Base-by-base conservation (phyloP, 2,329 filamentous ascomycete genomes). In the Alternaria sp. region DNA sequence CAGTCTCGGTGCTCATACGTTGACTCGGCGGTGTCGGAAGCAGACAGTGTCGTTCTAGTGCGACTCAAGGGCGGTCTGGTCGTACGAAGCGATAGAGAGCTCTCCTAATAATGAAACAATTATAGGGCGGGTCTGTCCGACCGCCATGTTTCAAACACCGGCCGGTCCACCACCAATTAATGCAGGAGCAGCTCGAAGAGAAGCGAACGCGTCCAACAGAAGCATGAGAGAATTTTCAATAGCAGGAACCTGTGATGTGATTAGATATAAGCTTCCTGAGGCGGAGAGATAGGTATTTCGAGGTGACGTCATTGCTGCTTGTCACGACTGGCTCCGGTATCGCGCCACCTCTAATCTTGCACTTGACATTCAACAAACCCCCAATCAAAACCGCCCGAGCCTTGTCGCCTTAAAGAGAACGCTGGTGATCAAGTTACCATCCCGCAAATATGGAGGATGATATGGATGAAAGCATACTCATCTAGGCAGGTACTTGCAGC, bases 101-200 rank as follows among this genome's bases (percentile, higher is more conserved):
- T 16, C 16, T 22, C 34, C 38, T 46, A 2, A 44, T 26, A 30
- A 38, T 53, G 47, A 57, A 57, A 57, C 54, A 57, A 46, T n/a
- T 44, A 52, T 36, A 32, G 12, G 4, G 48, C 11, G n/a, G 41
- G 39, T 46, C 39, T 44, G 34, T 48, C 20, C 52, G 32, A 26
- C 34, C 9, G 30, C 16, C 26, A n/a, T 42, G 42, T 22, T 54
- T 43, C 12, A 24, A 48, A 48, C 51, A 30, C 28, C 32, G 7
- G 18, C 30, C 28, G 16, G 6, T 9, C 46, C 28, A 3, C 42
- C 24, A 16, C 22, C 18, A n/a, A 14, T 44, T 8, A 34, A 34
- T 22, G 20, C n/a, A 42, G 1, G 22, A 18, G 16, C 14, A 3
- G n/a, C 42, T 52, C 22, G 12, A 39, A n/a, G 7, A 7, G 22